Evolutionary conservation across 2,329 filamentous ascomycete genomes (phyloP).

Genomic region (Trichophyton schoenleinii): DNA sequence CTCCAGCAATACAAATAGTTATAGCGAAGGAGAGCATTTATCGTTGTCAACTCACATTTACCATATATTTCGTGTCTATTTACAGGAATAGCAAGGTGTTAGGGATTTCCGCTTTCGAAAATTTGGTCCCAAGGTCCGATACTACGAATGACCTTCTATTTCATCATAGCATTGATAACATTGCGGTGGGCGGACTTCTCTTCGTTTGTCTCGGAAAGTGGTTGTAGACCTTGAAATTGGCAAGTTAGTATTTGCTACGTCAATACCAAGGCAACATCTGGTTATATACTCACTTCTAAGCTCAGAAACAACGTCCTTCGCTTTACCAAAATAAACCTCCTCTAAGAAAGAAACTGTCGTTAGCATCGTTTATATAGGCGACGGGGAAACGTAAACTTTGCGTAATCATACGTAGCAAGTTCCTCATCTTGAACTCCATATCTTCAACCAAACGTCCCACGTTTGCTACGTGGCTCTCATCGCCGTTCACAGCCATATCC

Average conservation of each 20-base stretch:
- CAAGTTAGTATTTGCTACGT: slow-evolving; percentile 9
- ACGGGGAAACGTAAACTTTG: background rate
- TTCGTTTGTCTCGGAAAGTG: slow-evolving; percentile 69
- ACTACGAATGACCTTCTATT: slow-evolving; percentile 16
- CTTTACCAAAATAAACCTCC: slow-evolving; percentile 99
- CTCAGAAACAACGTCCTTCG: slow-evolving; percentile 95
- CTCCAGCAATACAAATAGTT: background rate
- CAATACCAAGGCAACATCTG: background rate
- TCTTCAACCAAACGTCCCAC: slow-evolving; percentile 91
- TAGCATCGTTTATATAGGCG: slow-evolving; percentile 11
- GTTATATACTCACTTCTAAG: slow-evolving; percentile 53
- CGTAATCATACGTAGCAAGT: slow-evolving; percentile 55
- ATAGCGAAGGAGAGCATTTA: background rate
- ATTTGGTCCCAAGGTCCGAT: too few species aligned
- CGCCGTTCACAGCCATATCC: slow-evolving; percentile 77
- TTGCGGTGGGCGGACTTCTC: slow-evolving; percentile 79
- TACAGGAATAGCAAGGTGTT: background rate
- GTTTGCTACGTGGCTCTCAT: slow-evolving; percentile 89
- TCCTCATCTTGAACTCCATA: slow-evolving; percentile 99
- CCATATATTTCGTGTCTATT: background rate
- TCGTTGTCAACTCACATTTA: background rate
- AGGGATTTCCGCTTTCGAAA: too few species aligned
- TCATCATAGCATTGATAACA: slow-evolving; percentile 56
- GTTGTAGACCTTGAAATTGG: slow-evolving; percentile 46
- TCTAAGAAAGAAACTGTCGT: slow-evolving; percentile 33